Base-by-base conservation (phyloP, 176 grass and related monocot genomes). In the Musa beccarii region DNA sequence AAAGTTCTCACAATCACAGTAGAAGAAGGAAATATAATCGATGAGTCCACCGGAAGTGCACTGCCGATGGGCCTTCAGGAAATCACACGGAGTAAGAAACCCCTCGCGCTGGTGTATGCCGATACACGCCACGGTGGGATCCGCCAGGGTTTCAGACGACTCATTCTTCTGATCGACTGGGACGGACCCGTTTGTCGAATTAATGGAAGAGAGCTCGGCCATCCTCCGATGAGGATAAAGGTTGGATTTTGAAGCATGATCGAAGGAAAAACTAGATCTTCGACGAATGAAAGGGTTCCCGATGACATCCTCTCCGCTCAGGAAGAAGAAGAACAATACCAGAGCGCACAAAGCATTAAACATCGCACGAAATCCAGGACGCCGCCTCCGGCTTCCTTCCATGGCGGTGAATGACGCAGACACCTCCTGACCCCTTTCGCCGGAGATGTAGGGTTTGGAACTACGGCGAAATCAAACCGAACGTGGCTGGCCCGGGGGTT, bases 1-100 rank as follows among this genome's bases (percentile, higher is more conserved):
- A 80, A 99, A 89, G 51, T 89, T 89, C 68, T 80, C 72, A 61
- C 95, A 94, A 50, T 64, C 24, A 2, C 95, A 99, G 72, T 94
- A 99, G 81, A 99, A 91, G 73, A 99, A 89, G 11, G 69, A 29
- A 19, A 99, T 56, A 73, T 99, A 99, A 76, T 91, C 86, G 15
- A 99, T 84, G 74, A 91, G 81, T 68, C 95, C 90, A 16, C 84
- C 88, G 16, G 95, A 94, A 82, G 75, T 84, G 49, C 95, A 99
- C 74, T 87, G 85, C 15, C 71, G 71, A 63, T 94, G 86, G 21
- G 90, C 82, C 76, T 78, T 88, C 54, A 99, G 66, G 90, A 94
- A 99, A 79, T 94, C 95, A 66, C 95, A 99, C 76, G 78, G 83
- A 74, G 78, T 78, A 1, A 19, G 64, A 82, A 90, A 93, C 16